These are phyloP conservation scores for Gastrolobium villosum DNA, from an alignment of 306 rosid genomes.

Conservation along the genomic window DNA sequence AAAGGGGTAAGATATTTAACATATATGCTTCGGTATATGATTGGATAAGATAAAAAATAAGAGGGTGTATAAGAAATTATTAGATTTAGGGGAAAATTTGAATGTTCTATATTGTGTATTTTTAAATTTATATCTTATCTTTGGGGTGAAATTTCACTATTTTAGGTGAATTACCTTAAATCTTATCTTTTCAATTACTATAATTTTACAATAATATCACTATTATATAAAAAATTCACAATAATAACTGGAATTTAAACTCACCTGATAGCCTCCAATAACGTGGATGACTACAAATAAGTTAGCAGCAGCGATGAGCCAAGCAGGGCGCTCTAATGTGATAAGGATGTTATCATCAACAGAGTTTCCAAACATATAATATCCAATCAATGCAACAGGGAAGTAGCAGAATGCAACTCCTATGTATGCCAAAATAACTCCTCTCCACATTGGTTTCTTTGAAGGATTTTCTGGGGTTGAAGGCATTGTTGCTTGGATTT, in stretches of 20 bases:
- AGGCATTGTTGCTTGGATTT: constrained; percentile 96
- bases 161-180: too few relatives aligned
- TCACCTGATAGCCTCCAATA: constrained; percentile 81
- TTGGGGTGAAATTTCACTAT: too few relatives aligned
- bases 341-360: constrained; percentile 60
- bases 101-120: too few relatives aligned
- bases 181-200: too few relatives aligned
- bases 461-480: constrained; percentile 80
- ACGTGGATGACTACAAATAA: constrained; percentile 81
- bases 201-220: too few relatives aligned
- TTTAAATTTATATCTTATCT: too few relatives aligned
- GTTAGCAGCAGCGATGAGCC: constrained; percentile 85
- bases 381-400: constrained; percentile 80
- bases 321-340: constrained; percentile 59
- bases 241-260: not conserved
- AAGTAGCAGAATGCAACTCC: constrained; percentile 88
- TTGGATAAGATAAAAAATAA: too few relatives aligned
- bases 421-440: constrained; percentile 72
- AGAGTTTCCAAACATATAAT: constrained; percentile 65
- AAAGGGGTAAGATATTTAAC: too few relatives aligned
- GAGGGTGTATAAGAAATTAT: too few relatives aligned
- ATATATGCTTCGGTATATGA: too few relatives aligned
- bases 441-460: constrained; percentile 91
- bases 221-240: too few relatives aligned
- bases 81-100: too few relatives aligned